Base-by-base conservation (phyloP, 208 protist genomes). In the Acanthamoeba quina region DNA sequence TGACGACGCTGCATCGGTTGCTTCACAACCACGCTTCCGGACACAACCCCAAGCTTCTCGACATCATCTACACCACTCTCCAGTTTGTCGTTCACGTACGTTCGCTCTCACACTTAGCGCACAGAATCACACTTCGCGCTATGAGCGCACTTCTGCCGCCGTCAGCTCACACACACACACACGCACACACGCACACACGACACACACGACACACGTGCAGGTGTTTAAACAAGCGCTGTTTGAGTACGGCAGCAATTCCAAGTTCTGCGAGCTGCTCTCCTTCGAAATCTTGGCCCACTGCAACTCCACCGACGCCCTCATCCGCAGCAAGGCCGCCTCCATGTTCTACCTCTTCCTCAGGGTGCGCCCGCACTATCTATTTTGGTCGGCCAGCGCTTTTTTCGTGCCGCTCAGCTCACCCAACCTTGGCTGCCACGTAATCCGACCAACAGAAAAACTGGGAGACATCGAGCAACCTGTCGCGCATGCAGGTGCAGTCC, bases 251-350 rank as follows among this genome's bases (percentile, higher is more conserved):
- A 41, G 76, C 47, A 58, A 86, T 29, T 86, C 34, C 76, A 86
- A 86, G 76, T 58, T 86, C 49, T 86, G 76, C 47, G 76, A 86
- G 76, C 24, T 86, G 41, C 76, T 86, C n/a, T 86, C 76, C 41
- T 86, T 60, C n/a, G 76, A 86, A 26, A 86, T 86, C 7, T 41
- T 86, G 37, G 29, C 29, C 24, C 76, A 86, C 41, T 47, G 41
- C 76, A 86, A 86, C 76, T 86, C 49, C 26, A 47, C 47, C 11
- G 41, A 86, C 76, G 34, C 49, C 11, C 24, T 56, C 49, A 86
- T 86, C 49, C 34, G 76, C 7, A 58, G 47, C 29, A 47, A 86
- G 26, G 76, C 76, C 47, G 49, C 47, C 34, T 86, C 76, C 6
- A 60, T 56, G 47, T 86, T 86, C 41, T 86, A 60, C 41, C 34